Conservation (phyloP, 352 stramenopile genomes). For the Globisporangium polare region DNA sequence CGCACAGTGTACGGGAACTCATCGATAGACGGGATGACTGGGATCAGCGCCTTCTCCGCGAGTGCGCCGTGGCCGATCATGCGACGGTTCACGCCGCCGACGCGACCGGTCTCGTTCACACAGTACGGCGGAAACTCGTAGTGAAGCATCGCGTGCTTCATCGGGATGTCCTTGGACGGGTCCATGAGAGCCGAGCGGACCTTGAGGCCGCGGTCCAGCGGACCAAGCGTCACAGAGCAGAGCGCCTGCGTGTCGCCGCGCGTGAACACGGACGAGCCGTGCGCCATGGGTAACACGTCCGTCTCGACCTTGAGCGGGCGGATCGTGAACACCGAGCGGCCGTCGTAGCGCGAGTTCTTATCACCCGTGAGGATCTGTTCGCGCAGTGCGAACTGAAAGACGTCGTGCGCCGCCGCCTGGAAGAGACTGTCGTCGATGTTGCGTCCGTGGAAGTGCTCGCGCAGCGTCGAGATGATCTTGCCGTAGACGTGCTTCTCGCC, state of each 20-base stretch:
- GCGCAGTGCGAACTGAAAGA: slow-evolving; percentile 71
- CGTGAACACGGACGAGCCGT: slow-evolving; percentile 87
- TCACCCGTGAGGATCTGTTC: slow-evolving; percentile 51
- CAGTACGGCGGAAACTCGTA: slow-evolving; percentile 98
- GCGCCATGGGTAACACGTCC: slow-evolving; percentile 83
- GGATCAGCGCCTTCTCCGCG: slow-evolving; percentile 94
- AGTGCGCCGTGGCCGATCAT: slow-evolving; percentile 97
- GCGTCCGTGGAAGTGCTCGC: slow-evolving; percentile 35
- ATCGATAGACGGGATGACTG: slow-evolving; percentile 86
- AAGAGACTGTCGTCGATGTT: slow-evolving; percentile 46
- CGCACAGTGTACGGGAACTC: slow-evolving; percentile 97
- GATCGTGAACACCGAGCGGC: slow-evolving; percentile 75
- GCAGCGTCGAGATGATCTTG: slow-evolving; percentile 65
- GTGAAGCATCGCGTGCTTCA: slow-evolving; percentile 94
- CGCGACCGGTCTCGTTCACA: slow-evolving; percentile 93
- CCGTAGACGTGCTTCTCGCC: slow-evolving; percentile 67
- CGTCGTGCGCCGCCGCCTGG: slow-evolving; percentile 69
- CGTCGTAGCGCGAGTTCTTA: slow-evolving; percentile 80
- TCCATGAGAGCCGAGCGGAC: slow-evolving; percentile 60
- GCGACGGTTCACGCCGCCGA: slow-evolving; percentile 83
- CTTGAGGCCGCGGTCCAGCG: slow-evolving; percentile 66
- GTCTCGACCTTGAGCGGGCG: slow-evolving; percentile 85
- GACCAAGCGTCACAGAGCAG: slow-evolving; percentile 87
- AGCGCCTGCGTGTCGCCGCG: slow-evolving; percentile 89
- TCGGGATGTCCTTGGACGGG: slow-evolving; percentile 28